Percentiles rank a stretch among this genome's conserved stretches.
phyloP scores from a whole-genome alignment of 2,329 filamentous ascomycete genomes.

The Mollisiaceae sp. region DNA sequence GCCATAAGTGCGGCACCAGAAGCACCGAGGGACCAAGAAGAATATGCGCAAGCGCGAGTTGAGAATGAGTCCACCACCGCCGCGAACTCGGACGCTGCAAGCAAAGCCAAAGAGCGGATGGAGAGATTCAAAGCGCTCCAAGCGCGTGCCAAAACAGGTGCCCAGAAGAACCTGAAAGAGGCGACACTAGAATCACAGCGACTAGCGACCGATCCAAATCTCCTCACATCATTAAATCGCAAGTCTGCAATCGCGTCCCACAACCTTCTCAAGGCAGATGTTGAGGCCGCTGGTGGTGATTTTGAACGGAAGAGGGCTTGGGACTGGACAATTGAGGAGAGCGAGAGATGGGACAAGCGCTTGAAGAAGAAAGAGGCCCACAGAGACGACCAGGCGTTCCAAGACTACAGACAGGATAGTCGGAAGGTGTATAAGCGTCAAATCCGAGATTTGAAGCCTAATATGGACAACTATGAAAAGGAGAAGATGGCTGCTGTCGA shows the following conservation, averaged over 20 bases:
- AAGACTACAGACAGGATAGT: conserved; percentile 85
- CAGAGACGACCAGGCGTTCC: conserved; percentile 85
- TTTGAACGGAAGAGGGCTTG: conserved; percentile 98
- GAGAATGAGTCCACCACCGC: conserved; percentile 30
- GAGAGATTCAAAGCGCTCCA: conserved; percentile 88
- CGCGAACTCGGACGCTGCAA: conserved; percentile 42
- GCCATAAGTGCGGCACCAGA: conserved; percentile 15
- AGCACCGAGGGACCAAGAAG: conserved; percentile 20
- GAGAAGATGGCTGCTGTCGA: conserved; percentile 87
- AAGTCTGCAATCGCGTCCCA: conserved; percentile 88
- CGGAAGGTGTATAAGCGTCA: conserved; percentile 95
- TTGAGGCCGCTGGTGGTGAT: conserved; percentile 83
- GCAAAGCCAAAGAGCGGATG: conserved; percentile 67
- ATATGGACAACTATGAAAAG: conserved; percentile 83
- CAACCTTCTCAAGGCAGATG: conserved; percentile 91
- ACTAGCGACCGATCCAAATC: conserved; percentile 74
- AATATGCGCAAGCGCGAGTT: conserved; percentile 10
- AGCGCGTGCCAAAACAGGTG: conserved; percentile 75
- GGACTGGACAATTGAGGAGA: conserved; percentile 98
- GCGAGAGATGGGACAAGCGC: conserved; percentile 90
- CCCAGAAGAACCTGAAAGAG: conserved; percentile 79
- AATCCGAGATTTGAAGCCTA: conserved; percentile 74
- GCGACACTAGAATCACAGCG: conserved; percentile 83
- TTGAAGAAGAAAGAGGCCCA: conserved; percentile 83
- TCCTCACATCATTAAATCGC: conserved; percentile 79